These are phyloP conservation scores for Euphrasia confusa DNA, from an alignment of 257 asterid species.

Conservation along the genomic window DNA sequence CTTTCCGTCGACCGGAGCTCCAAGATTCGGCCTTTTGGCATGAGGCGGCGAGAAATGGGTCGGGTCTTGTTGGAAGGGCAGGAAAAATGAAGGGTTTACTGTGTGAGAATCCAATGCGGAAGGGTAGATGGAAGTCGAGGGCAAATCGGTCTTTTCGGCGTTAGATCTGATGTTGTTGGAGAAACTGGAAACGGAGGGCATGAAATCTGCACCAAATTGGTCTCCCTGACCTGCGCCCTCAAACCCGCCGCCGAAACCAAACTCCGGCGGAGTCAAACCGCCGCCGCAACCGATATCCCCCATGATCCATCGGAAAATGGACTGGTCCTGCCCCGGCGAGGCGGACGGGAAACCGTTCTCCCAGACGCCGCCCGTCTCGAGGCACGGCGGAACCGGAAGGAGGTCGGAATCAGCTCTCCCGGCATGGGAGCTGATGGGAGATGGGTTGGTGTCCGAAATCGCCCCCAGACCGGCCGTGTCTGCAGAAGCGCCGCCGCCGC, in stretches of 20 bases:
- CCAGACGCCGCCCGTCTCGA: slow-evolving; percentile 61
- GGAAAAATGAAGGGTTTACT: slow-evolving; percentile 53
- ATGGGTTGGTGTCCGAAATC: slow-evolving; percentile 58
- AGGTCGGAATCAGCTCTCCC: slow-evolving; percentile 54
- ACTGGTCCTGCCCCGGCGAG: slow-evolving; percentile 70
- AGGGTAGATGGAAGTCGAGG: not conserved
- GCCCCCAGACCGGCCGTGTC: slow-evolving; percentile 79
- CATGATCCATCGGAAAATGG: slow-evolving; percentile 77
- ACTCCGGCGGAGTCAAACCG: slow-evolving; percentile 34
- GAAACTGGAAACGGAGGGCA: slow-evolving; percentile 40
- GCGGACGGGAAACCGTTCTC: slow-evolving; percentile 68
- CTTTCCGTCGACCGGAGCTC: slow-evolving; percentile 17
- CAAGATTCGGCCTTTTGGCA: slow-evolving; percentile 56
- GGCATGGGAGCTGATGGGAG: slow-evolving; percentile 68
- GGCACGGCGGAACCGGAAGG: slow-evolving; percentile 52
- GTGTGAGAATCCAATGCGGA: slow-evolving; percentile 35
- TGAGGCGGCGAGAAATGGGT: slow-evolving; percentile 41
- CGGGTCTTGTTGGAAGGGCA: slow-evolving; percentile 48
- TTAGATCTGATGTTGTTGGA: slow-evolving; percentile 25
- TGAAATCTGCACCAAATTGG: slow-evolving; percentile 24
- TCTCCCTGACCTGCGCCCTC: slow-evolving; percentile 69
- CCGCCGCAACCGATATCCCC: slow-evolving; percentile 54
- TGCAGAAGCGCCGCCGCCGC: slow-evolving; percentile 51
- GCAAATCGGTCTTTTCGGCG: slow-evolving; percentile 10
- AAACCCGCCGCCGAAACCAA: slow-evolving; percentile 49